A percentile compares a stretch with the other conserved stretches of the same genome.
Conservation (phyloP, 2,329 filamentous ascomycete genomes). For the Hypoxylon sp. region DNA sequence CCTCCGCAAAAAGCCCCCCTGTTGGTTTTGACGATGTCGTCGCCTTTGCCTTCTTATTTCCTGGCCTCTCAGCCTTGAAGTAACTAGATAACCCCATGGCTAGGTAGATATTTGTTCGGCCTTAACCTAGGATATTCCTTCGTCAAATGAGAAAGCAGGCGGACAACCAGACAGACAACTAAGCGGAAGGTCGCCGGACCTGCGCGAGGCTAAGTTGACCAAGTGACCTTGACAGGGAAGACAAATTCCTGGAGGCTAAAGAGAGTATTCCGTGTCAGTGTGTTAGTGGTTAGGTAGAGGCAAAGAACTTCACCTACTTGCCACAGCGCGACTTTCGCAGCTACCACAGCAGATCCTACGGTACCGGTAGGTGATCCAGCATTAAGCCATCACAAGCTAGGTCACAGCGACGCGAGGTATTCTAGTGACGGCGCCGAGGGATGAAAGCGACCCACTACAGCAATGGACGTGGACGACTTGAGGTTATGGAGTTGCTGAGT, state of each 20-base stretch:
- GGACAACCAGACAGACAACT: background rate
- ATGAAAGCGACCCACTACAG: constrained; percentile 18
- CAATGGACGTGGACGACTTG: constrained; percentile 2
- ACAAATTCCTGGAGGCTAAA: background rate
- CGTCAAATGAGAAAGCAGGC: background rate
- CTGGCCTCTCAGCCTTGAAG: constrained; percentile 70
- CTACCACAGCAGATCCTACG: constrained; percentile 4
- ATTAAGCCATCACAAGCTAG: background rate
- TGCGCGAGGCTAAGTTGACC: background rate
- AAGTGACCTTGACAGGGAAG: background rate
- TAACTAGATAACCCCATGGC: constrained; percentile 74
- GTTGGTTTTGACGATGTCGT: constrained; percentile 47
- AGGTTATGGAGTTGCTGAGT: background rate
- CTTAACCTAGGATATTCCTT: background rate
- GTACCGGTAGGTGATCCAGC: background rate
- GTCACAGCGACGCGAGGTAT: background rate
- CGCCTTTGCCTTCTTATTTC: constrained; percentile 49
- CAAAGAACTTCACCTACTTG: background rate
- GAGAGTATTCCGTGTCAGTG: background rate
- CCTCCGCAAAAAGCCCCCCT: constrained; percentile 56
- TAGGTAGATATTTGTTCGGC: constrained; percentile 44
- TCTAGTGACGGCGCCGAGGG: background rate
- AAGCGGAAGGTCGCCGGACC: constrained; percentile 2
- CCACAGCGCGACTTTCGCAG: constrained; percentile 1
- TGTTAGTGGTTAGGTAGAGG: background rate